Conservation (phyloP, 331 rosid genomes). For the Saraca asoca region DNA sequence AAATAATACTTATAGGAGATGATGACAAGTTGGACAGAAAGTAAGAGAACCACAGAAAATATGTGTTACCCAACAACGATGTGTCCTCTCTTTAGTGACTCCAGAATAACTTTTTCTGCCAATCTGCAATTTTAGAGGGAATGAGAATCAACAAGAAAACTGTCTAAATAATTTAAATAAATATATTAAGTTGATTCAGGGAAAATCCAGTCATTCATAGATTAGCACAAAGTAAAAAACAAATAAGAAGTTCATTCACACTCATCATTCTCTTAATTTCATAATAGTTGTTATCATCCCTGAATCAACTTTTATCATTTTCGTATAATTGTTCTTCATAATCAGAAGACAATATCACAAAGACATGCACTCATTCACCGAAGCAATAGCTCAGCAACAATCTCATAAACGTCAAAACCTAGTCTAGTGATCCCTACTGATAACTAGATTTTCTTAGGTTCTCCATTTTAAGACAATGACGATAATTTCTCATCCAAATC, state of each 20-base stretch:
- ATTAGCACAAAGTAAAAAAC: too few species aligned
- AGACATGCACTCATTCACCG: slow-evolving; percentile 10
- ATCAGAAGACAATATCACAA: slow-evolving; percentile 15
- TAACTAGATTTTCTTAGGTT: slow-evolving; percentile 2
- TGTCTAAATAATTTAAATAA: too few species aligned
- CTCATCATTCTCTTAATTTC: too few species aligned
- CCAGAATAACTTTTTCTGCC: slow-evolving; percentile 79
- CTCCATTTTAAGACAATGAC: neutral
- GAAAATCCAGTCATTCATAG: too few species aligned
- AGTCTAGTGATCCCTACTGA: slow-evolving; percentile 16
- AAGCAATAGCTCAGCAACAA: neutral
- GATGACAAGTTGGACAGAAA: slow-evolving; percentile 29
- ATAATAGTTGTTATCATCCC: slow-evolving; percentile 8
- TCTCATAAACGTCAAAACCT: neutral
- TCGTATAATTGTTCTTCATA: slow-evolving; percentile 13
- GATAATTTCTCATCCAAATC: slow-evolving; percentile 19
- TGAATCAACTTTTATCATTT: neutral
- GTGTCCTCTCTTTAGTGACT: slow-evolving; percentile 57
- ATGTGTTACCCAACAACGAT: slow-evolving; percentile 65
- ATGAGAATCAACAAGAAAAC: slow-evolving; percentile 14
- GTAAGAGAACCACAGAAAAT: slow-evolving; percentile 14
- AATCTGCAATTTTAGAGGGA: slow-evolving; percentile 57
- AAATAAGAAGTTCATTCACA: too few species aligned
- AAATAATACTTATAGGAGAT: neutral
- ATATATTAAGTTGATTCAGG: neutral